Evolutionary conservation across 2,329 filamentous ascomycete genomes (phyloP), one percentile per base, ranked within the genome.

Genomic region (Penicillium sp.): DNA sequence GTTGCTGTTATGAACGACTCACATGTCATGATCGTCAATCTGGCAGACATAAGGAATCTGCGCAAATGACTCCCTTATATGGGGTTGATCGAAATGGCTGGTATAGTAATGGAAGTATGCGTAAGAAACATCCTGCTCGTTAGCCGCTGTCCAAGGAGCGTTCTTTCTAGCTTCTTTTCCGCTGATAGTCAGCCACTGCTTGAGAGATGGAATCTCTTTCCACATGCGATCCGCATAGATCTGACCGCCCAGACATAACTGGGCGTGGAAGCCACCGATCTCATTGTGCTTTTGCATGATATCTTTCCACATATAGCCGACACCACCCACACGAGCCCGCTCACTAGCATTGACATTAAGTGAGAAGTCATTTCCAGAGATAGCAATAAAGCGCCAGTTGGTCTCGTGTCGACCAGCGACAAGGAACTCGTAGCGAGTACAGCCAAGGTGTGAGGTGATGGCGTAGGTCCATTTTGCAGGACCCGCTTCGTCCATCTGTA

Each of bases 81-180:
- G 93, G 7, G 93, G 92, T 74, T 99, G 94, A 70, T 99, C 94
- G 71, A 99, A 97, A 73, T 97, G 93, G 64, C 91, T 96, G 1
- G 92, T 96, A 72, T 99, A 99, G 74, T 96, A 99, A 73, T 99
- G 94, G 75, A 99, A 99, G 77, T 96, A 99, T 8, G 94, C 92
- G 74, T 97, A 92, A 2, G 88, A 87, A 17, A 96, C 91, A 69
- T 99, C 94, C 69, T 99, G 93, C 69, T 99, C 91, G 66, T 97
- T 90, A 47, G 91, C 88, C 4, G 93, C 91, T 8, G 92, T 96
- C 94, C 94, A 99, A 41, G 87, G 83, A 0, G 91, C 88, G 64
- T 87, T 95, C 78, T 92, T 96, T 56, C 95, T 84, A 65, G 91
- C 94, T 53, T 97, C 94, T 63, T 96, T 92, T 6, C 94, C 94